These are phyloP conservation scores for Diaporthe nobilis DNA, from an alignment of 2,329 filamentous ascomycete genomes.

Conservation along the genomic window DNA sequence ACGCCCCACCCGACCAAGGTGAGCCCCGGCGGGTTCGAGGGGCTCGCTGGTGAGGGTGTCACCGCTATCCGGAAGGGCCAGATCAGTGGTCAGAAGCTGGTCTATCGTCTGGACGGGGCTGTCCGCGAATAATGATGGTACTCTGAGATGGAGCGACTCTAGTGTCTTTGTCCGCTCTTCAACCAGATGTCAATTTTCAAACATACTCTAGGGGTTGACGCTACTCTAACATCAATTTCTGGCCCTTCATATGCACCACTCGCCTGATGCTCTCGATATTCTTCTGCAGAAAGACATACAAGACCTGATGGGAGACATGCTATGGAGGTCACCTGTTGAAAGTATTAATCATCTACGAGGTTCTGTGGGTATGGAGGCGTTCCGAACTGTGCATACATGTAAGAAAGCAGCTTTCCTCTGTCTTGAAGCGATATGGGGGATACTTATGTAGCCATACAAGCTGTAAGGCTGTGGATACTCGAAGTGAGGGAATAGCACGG, in stretches of 20 bases:
- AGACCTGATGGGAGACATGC: neutral
- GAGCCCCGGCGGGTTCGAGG: conserved; percentile 25
- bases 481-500: neutral
- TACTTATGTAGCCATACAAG: neutral
- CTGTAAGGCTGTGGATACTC: neutral
- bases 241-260: neutral
- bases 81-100: conserved; percentile 18
- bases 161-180: neutral
- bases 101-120: conserved; percentile 18
- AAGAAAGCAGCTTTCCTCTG: neutral
- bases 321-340: neutral
- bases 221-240: neutral
- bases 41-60: conserved; percentile 1
- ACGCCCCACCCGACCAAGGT: conserved; percentile 24
- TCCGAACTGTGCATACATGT: neutral
- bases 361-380: neutral
- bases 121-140: neutral
- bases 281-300: conserved; percentile 10
- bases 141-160: neutral
- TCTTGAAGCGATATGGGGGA: neutral
- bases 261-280: neutral
- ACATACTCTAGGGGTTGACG: neutral
- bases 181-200: too few species aligned
- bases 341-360: neutral
- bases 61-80: conserved; percentile 18